These are phyloP conservation scores for Penicillium robsamsonii DNA, from an alignment of 495 filamentous ascomycete species.

Conservation along the genomic window DNA sequence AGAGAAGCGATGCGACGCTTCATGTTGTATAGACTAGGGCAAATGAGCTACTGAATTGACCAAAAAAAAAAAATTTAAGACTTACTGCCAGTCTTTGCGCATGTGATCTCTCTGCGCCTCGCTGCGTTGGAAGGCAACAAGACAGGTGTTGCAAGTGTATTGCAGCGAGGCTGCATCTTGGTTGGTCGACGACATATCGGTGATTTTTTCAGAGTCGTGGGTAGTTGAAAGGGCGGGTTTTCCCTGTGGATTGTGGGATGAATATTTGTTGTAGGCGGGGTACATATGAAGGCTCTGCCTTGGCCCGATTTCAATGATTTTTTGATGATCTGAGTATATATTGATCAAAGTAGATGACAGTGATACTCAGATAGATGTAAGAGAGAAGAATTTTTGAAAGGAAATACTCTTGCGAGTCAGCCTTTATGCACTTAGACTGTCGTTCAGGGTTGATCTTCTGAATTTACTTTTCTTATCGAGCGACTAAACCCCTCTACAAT, in stretches of 20 bases:
- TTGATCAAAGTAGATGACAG: neutral
- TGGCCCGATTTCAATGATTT: neutral
- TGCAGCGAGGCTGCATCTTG: slow-evolving; percentile 58
- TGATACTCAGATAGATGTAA: neutral
- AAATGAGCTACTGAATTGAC: neutral
- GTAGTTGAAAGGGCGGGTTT: slow-evolving; percentile 7
- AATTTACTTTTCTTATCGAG: slow-evolving; percentile 9
- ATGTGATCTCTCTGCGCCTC: slow-evolving; percentile 95
- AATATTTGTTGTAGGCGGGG: slow-evolving; percentile 29
- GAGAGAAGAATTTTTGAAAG: neutral
- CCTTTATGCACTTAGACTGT: neutral
- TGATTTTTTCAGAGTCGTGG: slow-evolving; percentile 6
- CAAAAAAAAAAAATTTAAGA: slow-evolving; percentile 1
- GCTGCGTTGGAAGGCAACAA: slow-evolving; percentile 89
- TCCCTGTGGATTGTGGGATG: slow-evolving; percentile 18
- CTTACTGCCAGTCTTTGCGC: slow-evolving; percentile 98
- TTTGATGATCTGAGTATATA: slow-evolving; percentile 1
- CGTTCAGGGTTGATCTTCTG: slow-evolving; percentile 1
- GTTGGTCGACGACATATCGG: slow-evolving; percentile 23
- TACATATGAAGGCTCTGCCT: slow-evolving; percentile 26
- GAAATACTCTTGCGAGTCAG: neutral
- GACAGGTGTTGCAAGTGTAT: slow-evolving; percentile 97
- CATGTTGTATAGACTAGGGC: slow-evolving; percentile 83
- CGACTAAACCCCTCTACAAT: neutral
- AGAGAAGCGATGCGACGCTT: slow-evolving; percentile 91